phyloP scores from a whole-genome alignment of 352 stramenopile genomes.

The Phytophthora palmivora region DNA sequence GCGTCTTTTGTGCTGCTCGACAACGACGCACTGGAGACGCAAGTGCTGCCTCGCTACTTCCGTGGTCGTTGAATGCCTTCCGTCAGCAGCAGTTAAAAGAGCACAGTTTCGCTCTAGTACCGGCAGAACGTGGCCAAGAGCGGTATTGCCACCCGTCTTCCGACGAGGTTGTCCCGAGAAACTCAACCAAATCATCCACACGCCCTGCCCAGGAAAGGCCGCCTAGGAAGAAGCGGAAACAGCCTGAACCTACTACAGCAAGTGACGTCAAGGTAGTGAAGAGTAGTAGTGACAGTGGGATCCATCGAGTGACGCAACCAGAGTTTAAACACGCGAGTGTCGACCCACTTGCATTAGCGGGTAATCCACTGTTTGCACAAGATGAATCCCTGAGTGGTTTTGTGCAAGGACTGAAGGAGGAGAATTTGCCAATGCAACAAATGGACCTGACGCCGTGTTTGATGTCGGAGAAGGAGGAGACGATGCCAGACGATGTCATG shows the following conservation, averaged over 20 bases:
- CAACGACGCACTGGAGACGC: conserved; percentile 48
- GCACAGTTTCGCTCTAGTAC: conserved; percentile 52
- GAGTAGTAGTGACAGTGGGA: conserved; percentile 7
- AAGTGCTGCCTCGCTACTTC: conserved; percentile 73
- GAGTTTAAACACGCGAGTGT: conserved; percentile 28
- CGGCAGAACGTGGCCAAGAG: conserved; percentile 26
- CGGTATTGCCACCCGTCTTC: conserved; percentile 57
- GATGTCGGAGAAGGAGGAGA: conserved; percentile 9
- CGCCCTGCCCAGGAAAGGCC: conserved; percentile 46
- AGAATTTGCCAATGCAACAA: conserved; percentile 1
- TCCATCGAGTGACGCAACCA: conserved; percentile 17
- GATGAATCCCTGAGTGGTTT: conserved; percentile 23
- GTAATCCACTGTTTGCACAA: conserved; percentile 35
- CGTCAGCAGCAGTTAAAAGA: conserved; percentile 74
- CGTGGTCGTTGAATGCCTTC: conserved; percentile 69
- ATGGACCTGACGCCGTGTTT: background rate
- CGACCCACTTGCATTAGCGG: conserved; percentile 19
- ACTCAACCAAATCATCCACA: conserved; percentile 51
- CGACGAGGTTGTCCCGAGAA: conserved; percentile 47
- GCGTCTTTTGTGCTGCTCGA: conserved; percentile 65
- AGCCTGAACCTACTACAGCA: conserved; percentile 8
- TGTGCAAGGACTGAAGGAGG: conserved; percentile 9
- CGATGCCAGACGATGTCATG: conserved; percentile 43
- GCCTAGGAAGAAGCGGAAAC: conserved; percentile 35
- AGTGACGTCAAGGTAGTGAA: conserved; percentile 27